Percentiles rank a stretch among this genome's conserved stretches.
These are phyloP conservation scores for Paramecium sonneborni DNA, from an alignment of 73 alveolate species.

Conservation along the genomic window DNA sequence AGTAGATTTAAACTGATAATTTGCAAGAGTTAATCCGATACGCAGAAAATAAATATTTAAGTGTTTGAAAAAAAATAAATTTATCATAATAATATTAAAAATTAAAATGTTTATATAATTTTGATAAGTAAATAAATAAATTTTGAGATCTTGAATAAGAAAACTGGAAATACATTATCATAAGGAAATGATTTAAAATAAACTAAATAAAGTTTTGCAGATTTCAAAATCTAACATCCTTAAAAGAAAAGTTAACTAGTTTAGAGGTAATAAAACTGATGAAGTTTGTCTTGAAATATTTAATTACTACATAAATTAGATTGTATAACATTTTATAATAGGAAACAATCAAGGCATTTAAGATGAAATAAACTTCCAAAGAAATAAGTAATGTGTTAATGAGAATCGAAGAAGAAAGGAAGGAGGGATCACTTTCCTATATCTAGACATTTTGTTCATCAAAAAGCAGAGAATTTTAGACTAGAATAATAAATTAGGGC, in stretches of 20 bases:
- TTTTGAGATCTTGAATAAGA: not conserved
- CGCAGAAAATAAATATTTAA: not conserved
- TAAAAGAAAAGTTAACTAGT: slow-evolving; percentile 71
- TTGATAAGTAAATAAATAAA: not conserved
- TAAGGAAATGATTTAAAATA: slow-evolving; percentile 18
- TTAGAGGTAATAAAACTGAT: slow-evolving; percentile 59
- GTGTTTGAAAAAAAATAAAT: not conserved
- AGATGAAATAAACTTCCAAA: slow-evolving; percentile 95
- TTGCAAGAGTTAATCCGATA: not conserved
- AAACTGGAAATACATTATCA: slow-evolving; percentile 38
- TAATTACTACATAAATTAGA: too few relatives aligned
- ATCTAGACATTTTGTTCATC: slow-evolving; percentile 71
- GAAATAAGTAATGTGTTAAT: slow-evolving; percentile 95
- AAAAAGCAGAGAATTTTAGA: slow-evolving; percentile 83
- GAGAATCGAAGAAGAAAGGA: slow-evolving; percentile 97
- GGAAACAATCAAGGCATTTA: slow-evolving; percentile 88
- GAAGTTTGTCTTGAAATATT: too few relatives aligned
- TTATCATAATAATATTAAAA: too few relatives aligned
- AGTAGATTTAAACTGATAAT: not conserved
- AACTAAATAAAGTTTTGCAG: slow-evolving; percentile 65
- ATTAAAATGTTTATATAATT: not conserved
- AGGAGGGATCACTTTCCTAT: slow-evolving; percentile 50
- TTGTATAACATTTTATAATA: not conserved
- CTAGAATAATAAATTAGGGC: slow-evolving; percentile 82
- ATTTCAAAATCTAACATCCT: slow-evolving; percentile 78